Conservation (phyloP, 805 yeast species). For the Monosporozyma aerobia region DNA sequence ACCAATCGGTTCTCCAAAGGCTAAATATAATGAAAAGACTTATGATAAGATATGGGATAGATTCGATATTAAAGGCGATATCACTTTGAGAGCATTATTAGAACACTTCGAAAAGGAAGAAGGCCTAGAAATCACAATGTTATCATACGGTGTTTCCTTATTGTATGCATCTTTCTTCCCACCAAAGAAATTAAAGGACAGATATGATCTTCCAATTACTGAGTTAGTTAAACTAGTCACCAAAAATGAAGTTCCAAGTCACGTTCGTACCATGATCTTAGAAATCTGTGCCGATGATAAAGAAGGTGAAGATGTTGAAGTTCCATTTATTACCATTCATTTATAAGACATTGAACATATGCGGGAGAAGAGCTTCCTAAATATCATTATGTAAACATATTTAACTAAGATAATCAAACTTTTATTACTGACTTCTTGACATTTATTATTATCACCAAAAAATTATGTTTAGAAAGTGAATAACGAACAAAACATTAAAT, state of each 20-base stretch:
- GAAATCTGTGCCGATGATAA: slow-evolving; percentile 90
- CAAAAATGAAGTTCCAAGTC: slow-evolving; percentile 68
- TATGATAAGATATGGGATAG: slow-evolving; percentile 95
- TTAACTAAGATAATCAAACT: background rate
- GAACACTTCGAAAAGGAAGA: slow-evolving; percentile 71
- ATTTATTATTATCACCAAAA: too few species aligned
- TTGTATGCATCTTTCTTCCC: slow-evolving; percentile 92
- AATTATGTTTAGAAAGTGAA: too few species aligned
- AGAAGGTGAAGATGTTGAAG: slow-evolving; percentile 91
- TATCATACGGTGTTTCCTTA: slow-evolving; percentile 82
- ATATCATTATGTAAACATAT: background rate
- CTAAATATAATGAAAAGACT: slow-evolving; percentile 65
- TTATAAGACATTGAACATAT: slow-evolving; percentile 21
- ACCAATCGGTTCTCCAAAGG: slow-evolving; percentile 80
- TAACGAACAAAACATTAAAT: too few species aligned
- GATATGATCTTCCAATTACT: slow-evolving; percentile 58
- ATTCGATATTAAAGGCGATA: slow-evolving; percentile 69
- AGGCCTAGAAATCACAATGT: slow-evolving; percentile 82
- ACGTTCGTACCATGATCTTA: slow-evolving; percentile 68
- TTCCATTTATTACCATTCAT: slow-evolving; percentile 73
- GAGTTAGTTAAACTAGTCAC: slow-evolving; percentile 76
- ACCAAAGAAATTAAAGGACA: slow-evolving; percentile 76
- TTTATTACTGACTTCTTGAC: background rate
- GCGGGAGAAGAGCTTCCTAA: background rate
- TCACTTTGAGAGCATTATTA: slow-evolving; percentile 64